Percentiles rank a stretch among this genome's conserved stretches.
Conservation (phyloP, 768 basidiomycete genomes). For the Tricholoma sp. region DNA sequence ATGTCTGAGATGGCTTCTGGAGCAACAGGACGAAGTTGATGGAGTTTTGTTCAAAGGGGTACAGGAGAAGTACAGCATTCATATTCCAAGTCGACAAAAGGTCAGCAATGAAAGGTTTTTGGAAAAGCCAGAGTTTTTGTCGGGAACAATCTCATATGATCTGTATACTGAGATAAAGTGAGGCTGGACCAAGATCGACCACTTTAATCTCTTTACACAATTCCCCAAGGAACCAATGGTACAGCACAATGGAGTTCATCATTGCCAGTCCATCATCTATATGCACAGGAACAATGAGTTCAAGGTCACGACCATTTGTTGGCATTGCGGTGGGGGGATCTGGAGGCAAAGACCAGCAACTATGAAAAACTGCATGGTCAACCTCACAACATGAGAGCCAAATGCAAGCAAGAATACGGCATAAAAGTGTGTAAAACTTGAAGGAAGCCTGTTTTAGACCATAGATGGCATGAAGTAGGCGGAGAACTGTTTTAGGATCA, state of each 20-base stretch:
- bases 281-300: no score
- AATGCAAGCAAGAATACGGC: no score
- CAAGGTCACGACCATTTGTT: no score
- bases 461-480: neutral
- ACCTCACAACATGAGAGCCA: neutral
- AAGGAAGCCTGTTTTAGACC: neutral
- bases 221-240: neutral
- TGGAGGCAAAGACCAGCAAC: neutral
- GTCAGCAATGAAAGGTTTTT: neutral
- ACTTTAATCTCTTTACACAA: neutral
- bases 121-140: no score
- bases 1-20: no score
- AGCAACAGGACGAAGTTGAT: no score
- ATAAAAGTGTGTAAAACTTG: neutral
- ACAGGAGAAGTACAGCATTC: neutral
- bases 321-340: neutral
- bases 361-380: neutral
- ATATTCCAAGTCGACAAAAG: no score
- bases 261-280: no score
- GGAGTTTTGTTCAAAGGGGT: neutral
- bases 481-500: neutral
- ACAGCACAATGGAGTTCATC: neutral
- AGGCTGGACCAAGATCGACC: neutral
- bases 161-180: no score
- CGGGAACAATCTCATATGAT: no score